Evolutionary conservation across 441 rosid species (phyloP), one percentile per base, ranked within the genome.

Genomic region (Bocquillonia castaneifolia): DNA sequence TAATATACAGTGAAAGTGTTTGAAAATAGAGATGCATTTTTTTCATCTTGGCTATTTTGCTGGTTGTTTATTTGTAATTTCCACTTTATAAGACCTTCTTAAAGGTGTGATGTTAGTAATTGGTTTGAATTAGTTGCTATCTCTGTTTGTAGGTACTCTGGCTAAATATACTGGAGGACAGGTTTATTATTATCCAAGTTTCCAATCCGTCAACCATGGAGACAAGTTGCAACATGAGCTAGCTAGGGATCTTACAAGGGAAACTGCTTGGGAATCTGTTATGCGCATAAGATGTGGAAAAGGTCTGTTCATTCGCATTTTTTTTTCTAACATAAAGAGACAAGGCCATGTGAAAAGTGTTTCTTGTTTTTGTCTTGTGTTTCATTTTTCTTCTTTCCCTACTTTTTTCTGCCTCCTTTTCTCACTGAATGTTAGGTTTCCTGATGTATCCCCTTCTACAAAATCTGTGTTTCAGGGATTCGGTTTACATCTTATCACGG

Each of bases 211-310:
- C 53, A 77, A 74, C 76, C 96, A 91, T 66, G 84, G 89, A 65
- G 91, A 88, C 78, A 95, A 84, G 83, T 77, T 92, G 85, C 89
- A 87, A 64, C 89, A 88, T 74, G 99, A 95, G 80, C 79, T 95
- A 67, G 79, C 87, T 57, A 87, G 98, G 84, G 99, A 95, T 82
- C 96, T 95, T 69, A 95, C 90, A 0, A 88, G 98, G 80, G 98
- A 95, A 86, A 95, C 99, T 76, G 98, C 97, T 36, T 95, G 99
- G 99, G 99, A 95, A 82, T 84, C 98, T 12, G 99, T 92, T 54
- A 85, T 95, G 99, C 91, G 98, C 56, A 74, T 95, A 80, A 85
- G 99, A 92, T 95, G 98, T 76, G 99, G 99, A 81, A 95, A 95
- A 89, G 98, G 99, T 93, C 59, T 61, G 63, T 66, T 60, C 20